A percentile compares a stretch with the other conserved stretches of the same genome.
phyloP scores from a whole-genome alignment of 148 eudicot genomes.

The Vaccinium macrocarpon region DNA sequence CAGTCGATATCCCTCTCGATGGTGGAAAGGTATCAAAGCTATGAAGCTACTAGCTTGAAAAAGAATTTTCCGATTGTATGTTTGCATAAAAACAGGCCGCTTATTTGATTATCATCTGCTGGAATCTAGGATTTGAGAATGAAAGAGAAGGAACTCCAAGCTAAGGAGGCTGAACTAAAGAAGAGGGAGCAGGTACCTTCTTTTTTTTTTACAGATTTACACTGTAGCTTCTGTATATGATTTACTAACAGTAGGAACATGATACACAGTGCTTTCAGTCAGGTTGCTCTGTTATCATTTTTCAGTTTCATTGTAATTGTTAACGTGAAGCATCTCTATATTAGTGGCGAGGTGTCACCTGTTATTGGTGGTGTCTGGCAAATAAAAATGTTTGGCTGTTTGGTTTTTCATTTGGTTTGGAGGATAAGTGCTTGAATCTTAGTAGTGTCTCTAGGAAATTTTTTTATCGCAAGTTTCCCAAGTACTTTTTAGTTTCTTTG shows the following conservation, averaged over 20 bases:
- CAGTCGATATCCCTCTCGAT: slow-evolving; percentile 69
- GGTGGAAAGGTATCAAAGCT: slow-evolving; percentile 35
- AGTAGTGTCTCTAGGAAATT: not conserved
- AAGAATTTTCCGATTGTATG: not conserved
- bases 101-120: not conserved
- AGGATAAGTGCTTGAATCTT: not conserved
- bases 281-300: not conserved
- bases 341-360: not conserved
- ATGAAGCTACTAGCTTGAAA: not conserved
- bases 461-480: not conserved
- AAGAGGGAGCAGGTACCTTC: slow-evolving; percentile 57
- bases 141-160: slow-evolving; percentile 64
- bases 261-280: not conserved
- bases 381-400: not conserved
- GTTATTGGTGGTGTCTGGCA: not conserved
- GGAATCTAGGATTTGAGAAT: slow-evolving; percentile 46
- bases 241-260: not conserved
- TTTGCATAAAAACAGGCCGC: not conserved
- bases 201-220: not conserved
- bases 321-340: not conserved
- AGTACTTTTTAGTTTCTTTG: not conserved
- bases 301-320: not conserved
- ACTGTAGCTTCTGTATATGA: slow-evolving; percentile 1
- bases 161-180: slow-evolving; percentile 67
- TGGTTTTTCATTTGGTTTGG: not conserved